Evolutionary conservation across 805 yeast genomes (phyloP), one percentile per base, ranked within the genome.

Genomic region (Metschnikowia corniflorae): DNA sequence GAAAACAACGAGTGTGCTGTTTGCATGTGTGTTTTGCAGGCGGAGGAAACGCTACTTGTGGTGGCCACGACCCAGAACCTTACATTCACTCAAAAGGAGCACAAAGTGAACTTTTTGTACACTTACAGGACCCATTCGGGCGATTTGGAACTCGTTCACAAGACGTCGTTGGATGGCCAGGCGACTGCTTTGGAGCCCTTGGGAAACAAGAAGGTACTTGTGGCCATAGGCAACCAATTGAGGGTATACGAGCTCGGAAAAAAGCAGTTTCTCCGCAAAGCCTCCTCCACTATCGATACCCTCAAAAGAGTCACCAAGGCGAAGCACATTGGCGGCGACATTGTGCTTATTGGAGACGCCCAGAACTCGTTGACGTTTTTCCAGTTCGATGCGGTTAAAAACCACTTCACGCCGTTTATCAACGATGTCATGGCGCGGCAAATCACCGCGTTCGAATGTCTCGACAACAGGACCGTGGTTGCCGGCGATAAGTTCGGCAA

Each of bases 401-500:
- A 76, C 44, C 60, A 53, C 15, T 84, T 91, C 49, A 52, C 77
- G 6, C 75, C 82, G 2, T 64, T 89, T 39, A 80, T 78, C 1
- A 88, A 80, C 51, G 97, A 93, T 58, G 57, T 70, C 0, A 60
- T 81, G 25, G 69, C 79, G 22, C 65, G 96, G 21, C 84, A 82
- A 51, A 70, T 82, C 3, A 82, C 94, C 0, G 49, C 78, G 2
- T 48, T 82, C 28, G 53, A 68, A 3, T 61, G 77, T 45, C 60
- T 93, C 5, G 97, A 93, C 55, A 74, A 77, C 43, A 78, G 78
- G 38, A 87, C 96, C 0, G 75, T 84, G 1, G 64, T 83, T 26
- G 86, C 86, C 1, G 96, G 96, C 10, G 97, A 93, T 55, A 81
- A 80, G 52, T 87, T 84, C 60, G 97, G 97, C 0, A 86, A 82